Conservation (phyloP, 345 rosid species). For the Boechera stricta region DNA sequence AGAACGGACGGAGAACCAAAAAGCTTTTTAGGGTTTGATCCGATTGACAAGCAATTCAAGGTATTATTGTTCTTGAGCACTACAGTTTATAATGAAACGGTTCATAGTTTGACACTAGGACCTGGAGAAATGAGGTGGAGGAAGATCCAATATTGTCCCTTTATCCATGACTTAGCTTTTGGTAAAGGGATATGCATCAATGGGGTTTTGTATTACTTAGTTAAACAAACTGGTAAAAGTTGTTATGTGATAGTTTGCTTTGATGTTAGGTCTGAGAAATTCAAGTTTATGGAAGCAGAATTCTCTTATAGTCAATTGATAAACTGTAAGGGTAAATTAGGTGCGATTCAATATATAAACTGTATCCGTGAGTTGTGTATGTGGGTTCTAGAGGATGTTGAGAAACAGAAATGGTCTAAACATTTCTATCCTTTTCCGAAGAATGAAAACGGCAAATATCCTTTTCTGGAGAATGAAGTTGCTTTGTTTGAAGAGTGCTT, state of each 20-base stretch:
- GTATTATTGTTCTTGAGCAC: not conserved
- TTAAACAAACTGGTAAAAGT: not conserved
- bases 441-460: not conserved
- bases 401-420: constrained; percentile 14
- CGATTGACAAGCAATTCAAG: constrained; percentile 9
- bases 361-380: not conserved
- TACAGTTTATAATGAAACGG: not conserved
- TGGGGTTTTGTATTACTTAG: constrained; percentile 17
- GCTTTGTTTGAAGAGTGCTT: not conserved
- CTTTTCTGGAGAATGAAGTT: not conserved
- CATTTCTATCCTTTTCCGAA: not conserved
- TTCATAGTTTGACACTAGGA: constrained; percentile 2
- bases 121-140: not conserved
- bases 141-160: not conserved
- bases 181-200: not conserved
- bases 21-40: constrained; percentile 13
- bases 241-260: not conserved
- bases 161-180: rapidly evolving
- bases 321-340: constrained; percentile 26
- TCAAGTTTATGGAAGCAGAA: not conserved
- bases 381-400: constrained; percentile 15
- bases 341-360: not conserved
- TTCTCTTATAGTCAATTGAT: not conserved
- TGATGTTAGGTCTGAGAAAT: constrained; percentile 22
- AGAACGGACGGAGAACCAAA: rapidly evolving